Evolutionary conservation across 305 asterid species (phyloP).

Genomic region (Fraxinus sp.): DNA sequence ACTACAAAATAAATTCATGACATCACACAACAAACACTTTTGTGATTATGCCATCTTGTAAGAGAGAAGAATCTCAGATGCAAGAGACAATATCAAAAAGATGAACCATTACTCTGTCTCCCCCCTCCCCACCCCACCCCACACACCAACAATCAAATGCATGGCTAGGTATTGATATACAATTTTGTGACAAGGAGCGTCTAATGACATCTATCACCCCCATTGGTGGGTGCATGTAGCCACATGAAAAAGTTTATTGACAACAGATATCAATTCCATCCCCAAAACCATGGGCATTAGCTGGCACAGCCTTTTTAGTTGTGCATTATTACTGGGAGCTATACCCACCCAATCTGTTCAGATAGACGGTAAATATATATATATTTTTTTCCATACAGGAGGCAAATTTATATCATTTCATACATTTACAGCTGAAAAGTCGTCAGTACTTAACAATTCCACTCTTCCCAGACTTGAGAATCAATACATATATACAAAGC

Average conservation of each 20-base stretch:
- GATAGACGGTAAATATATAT: too few relatives aligned
- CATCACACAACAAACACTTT: not conserved
- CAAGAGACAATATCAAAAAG: not conserved
- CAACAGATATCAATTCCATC: not conserved
- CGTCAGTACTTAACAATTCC: too few relatives aligned
- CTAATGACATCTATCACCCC: not conserved
- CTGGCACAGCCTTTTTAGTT: not conserved
- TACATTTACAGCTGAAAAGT: not conserved
- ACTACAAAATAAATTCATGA: slow-evolving; percentile 31
- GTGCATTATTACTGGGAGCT: not conserved
- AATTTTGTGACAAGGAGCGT: not conserved
- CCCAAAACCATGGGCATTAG: not conserved
- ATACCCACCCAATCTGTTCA: too few relatives aligned
- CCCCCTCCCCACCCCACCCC: too few relatives aligned
- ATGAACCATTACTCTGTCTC: too few relatives aligned
- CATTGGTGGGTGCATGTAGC: not conserved
- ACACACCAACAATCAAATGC: not conserved
- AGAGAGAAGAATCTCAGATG: not conserved
- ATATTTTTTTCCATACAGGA: not conserved
- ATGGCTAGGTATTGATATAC: not conserved
- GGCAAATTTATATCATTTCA: not conserved
- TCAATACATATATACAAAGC: not conserved
- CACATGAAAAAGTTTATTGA: not conserved
- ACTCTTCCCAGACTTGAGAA: not conserved
- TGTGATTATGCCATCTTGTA: not conserved